phyloP scores from a whole-genome alignment of 768 basidiomycete species.

The Boletus reticuloceps region DNA sequence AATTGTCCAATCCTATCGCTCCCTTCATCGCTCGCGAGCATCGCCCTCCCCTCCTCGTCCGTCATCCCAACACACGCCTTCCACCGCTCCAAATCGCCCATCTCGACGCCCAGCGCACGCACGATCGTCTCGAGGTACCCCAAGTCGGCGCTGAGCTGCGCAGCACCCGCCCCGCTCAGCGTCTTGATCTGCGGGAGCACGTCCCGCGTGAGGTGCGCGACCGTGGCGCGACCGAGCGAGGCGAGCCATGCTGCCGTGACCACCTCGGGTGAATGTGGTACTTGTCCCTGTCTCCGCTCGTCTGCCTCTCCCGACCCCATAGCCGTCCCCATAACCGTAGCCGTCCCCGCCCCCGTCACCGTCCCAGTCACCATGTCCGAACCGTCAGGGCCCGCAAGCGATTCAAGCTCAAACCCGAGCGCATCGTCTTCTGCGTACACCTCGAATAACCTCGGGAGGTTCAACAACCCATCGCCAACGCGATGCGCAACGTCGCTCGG shows the following conservation, averaged over 20 bases:
- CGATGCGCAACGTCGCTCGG: constrained; percentile 86
- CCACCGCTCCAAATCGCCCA: constrained; percentile 78
- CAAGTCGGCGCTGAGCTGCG: constrained; percentile 84
- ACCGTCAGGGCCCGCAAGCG: constrained; percentile 67
- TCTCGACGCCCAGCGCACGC: constrained; percentile 86
- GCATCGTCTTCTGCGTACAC: constrained; percentile 93
- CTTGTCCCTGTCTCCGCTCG: constrained; percentile 30
- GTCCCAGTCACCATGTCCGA: constrained; percentile 13
- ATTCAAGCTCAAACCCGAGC: constrained; percentile 82
- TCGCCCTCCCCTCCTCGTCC: constrained; percentile 39
- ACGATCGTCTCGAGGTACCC: constrained; percentile 91
- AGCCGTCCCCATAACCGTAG: no score
- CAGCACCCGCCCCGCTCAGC: constrained; percentile 65
- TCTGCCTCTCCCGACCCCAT: constrained; percentile 21
- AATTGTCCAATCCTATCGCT: constrained; percentile 15
- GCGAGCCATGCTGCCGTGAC: constrained; percentile 91
- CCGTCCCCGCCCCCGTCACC: no score
- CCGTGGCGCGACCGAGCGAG: constrained; percentile 79
- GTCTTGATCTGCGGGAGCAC: constrained; percentile 71
- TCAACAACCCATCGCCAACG: constrained; percentile 91
- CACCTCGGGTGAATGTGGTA: constrained; percentile 61
- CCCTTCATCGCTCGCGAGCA: constrained; percentile 17
- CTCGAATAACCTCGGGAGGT: constrained; percentile 91
- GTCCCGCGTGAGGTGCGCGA: constrained; percentile 65
- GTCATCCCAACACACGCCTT: constrained; percentile 63